Conservation (phyloP, 2,329 filamentous ascomycete genomes). For the Calonectria naviculata region DNA sequence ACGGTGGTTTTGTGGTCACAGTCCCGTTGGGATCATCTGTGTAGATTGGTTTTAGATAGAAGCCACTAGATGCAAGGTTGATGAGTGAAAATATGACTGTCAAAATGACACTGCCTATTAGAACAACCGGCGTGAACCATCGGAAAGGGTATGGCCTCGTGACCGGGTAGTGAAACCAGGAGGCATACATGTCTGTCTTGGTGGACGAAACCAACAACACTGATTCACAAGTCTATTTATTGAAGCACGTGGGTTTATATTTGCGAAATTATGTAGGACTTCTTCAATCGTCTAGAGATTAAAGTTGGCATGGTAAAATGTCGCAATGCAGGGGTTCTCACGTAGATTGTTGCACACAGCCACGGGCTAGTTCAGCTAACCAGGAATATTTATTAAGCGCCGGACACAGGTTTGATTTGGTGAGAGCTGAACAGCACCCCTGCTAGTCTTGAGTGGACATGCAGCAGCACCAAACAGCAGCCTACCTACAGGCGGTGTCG, state of each 20-base stretch:
- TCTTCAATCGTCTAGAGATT: neutral
- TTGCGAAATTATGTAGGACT: neutral
- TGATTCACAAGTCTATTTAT: neutral
- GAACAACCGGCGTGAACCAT: conserved; percentile 23
- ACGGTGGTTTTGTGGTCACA: neutral
- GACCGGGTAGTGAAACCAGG: conserved; percentile 25
- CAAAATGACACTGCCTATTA: neutral
- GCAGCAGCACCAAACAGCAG: too few species aligned
- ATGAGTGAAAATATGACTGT: conserved; percentile 15
- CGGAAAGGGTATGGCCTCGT: conserved; percentile 24
- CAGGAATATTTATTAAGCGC: too few species aligned
- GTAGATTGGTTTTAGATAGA: conserved; percentile 18
- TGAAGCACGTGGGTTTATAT: neutral
- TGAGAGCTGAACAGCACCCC: neutral
- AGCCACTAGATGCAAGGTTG: conserved; percentile 27
- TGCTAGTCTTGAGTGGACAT: too few species aligned
- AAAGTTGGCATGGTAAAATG: neutral
- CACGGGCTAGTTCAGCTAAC: neutral
- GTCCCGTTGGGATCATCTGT: conserved; percentile 24
- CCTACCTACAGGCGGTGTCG: too few species aligned
- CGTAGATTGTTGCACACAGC: neutral
- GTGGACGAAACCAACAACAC: too few species aligned
- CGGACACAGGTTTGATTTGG: too few species aligned
- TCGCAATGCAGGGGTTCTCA: neutral
- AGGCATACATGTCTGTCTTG: conserved; percentile 22